These are phyloP conservation scores for Colletotrichum sp. DNA, from an alignment of 2,329 filamentous ascomycete genomes.

Conservation along the genomic window DNA sequence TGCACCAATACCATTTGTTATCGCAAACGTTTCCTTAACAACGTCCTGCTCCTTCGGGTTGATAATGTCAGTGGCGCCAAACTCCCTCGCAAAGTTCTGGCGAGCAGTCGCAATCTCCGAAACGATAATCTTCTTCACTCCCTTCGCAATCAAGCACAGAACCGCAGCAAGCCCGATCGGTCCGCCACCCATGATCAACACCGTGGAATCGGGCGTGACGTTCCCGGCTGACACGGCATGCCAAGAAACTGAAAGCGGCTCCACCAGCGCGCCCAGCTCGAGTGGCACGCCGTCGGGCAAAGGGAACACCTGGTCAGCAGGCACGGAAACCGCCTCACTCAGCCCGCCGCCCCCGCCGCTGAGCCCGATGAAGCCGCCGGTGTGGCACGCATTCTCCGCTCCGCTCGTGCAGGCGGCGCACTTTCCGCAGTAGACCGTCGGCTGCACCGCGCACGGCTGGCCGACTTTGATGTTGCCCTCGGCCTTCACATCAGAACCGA, in stretches of 20 bases:
- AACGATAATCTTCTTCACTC: slow-evolving; percentile 60
- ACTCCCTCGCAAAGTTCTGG: slow-evolving; percentile 55
- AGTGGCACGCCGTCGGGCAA: slow-evolving; percentile 56
- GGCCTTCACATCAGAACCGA: slow-evolving; percentile 29
- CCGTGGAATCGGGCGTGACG: slow-evolving; percentile 45
- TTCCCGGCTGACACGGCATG: slow-evolving; percentile 51
- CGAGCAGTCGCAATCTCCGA: slow-evolving; percentile 58
- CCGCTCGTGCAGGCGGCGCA: slow-evolving; percentile 59
- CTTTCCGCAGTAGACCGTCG: slow-evolving; percentile 58
- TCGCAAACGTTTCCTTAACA: slow-evolving; percentile 11
- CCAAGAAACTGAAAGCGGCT: slow-evolving; percentile 69
- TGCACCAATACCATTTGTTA: slow-evolving; percentile 24
- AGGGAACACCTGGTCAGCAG: slow-evolving; percentile 47
- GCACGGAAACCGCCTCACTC: slow-evolving; percentile 56
- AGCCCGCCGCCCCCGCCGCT: slow-evolving; percentile 57
- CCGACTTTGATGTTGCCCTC: slow-evolving; percentile 48
- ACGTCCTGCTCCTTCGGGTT: slow-evolving; percentile 23
- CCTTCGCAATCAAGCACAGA: slow-evolving; percentile 59
- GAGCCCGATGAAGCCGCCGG: slow-evolving; percentile 47
- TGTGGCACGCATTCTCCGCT: slow-evolving; percentile 33
- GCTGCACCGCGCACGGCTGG: slow-evolving; percentile 61
- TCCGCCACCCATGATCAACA: slow-evolving; percentile 64
- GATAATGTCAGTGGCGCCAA: slow-evolving; percentile 48
- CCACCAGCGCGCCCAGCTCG: slow-evolving; percentile 63
- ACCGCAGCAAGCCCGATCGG: slow-evolving; percentile 68